These are phyloP conservation scores for Lichtheimia ornata DNA, from an alignment of 371 early-diverging fungal genomes.

Conservation along the genomic window DNA sequence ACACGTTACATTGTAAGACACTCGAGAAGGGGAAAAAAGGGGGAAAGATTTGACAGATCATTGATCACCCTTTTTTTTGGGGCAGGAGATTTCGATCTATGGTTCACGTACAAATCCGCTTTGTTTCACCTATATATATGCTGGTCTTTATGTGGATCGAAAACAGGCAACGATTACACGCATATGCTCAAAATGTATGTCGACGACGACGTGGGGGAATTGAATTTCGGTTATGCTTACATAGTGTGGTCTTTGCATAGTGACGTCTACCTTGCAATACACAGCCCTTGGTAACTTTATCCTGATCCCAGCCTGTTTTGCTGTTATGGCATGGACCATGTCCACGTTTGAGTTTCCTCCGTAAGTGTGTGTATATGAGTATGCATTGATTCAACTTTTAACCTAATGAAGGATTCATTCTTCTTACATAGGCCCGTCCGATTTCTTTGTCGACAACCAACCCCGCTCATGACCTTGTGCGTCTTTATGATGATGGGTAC, in stretches of 20 bases:
- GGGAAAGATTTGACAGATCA: background rate
- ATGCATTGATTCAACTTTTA: background rate
- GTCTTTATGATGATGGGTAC: conserved; percentile 48
- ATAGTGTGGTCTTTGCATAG: background rate
- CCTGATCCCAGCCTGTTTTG: conserved; percentile 34
- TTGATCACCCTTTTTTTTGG: background rate
- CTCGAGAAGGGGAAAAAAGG: background rate
- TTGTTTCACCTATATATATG: conserved; percentile 46
- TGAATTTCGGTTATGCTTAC: background rate
- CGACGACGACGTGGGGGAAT: background rate
- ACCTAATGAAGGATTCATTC: background rate
- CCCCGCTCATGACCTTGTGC: conserved; percentile 40
- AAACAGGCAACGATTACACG: conserved; percentile 26
- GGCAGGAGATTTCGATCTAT: conserved; percentile 36
- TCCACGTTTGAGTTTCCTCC: conserved; percentile 38
- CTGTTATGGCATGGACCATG: conserved; percentile 26
- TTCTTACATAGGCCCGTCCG: conserved; percentile 40
- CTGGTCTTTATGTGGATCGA: conserved; percentile 43
- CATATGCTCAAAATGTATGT: conserved; percentile 27
- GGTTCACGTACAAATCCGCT: conserved; percentile 47
- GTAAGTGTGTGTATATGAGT: conserved; percentile 20
- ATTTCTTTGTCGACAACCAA: conserved; percentile 46
- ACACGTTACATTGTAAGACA: conserved; percentile 38
- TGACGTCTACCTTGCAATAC: conserved; percentile 33
- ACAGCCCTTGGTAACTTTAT: conserved; percentile 40